These are phyloP conservation scores for Vigna hirtella DNA, from an alignment of 306 rosid species.

Conservation along the genomic window DNA sequence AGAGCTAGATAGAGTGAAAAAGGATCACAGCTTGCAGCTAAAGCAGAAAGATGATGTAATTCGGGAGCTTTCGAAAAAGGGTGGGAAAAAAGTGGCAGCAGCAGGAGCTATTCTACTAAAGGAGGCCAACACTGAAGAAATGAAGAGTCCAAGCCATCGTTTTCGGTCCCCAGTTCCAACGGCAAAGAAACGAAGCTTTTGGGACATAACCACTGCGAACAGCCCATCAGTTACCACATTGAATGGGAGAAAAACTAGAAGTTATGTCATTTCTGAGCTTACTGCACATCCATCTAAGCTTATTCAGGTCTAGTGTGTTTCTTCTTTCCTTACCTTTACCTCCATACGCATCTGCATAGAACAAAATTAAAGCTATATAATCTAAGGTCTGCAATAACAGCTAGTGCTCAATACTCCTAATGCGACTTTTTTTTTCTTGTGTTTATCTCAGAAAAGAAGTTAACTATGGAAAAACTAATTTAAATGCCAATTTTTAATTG, in stretches of 20 bases:
- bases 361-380: not conserved
- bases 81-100: slow-evolving; percentile 44
- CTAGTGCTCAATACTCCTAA: not conserved
- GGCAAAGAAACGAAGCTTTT: slow-evolving; percentile 90
- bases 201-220: slow-evolving; percentile 89
- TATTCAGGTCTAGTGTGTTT: slow-evolving; percentile 74
- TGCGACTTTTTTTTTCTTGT: not conserved
- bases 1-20: slow-evolving; percentile 78
- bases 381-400: not conserved
- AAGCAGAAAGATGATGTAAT: slow-evolving; percentile 82
- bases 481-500: not conserved
- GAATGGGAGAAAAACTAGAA: slow-evolving; percentile 89
- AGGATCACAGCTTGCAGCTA: slow-evolving; percentile 68
- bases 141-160: slow-evolving; percentile 80
- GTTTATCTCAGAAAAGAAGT: not conserved
- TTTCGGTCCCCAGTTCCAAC: slow-evolving; percentile 79
- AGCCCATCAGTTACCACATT: slow-evolving; percentile 81
- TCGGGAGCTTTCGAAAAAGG: slow-evolving; percentile 60
- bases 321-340: slow-evolving; percentile 26
- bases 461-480: not conserved
- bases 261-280: slow-evolving; percentile 75
- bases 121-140: slow-evolving; percentile 68
- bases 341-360: not conserved
- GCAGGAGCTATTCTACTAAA: slow-evolving; percentile 61
- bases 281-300: slow-evolving; percentile 85